Evolutionary conservation across 2,329 filamentous ascomycete species (phyloP).

Genomic region (Fusarium sp.): DNA sequence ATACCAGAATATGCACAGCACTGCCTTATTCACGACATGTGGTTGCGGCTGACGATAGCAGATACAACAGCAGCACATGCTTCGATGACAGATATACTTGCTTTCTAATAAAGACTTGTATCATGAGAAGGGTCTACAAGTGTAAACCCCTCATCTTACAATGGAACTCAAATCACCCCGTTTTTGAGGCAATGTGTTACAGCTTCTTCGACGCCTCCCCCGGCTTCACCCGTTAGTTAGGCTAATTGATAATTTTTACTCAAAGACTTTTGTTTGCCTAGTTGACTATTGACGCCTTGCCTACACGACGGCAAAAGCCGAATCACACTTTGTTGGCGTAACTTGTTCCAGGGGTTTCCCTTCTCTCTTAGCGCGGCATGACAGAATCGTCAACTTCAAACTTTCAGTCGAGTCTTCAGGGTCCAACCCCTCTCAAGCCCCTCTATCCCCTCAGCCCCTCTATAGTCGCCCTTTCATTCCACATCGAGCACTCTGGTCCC

Average conservation of each 20-base stretch:
- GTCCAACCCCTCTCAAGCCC: conserved; percentile 27
- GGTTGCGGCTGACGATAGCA: not conserved
- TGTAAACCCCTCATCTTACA: conserved; percentile 2
- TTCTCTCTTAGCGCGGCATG: conserved; percentile 18
- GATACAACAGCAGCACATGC: not conserved
- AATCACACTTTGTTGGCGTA: conserved; percentile 6
- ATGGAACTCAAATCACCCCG: not conserved
- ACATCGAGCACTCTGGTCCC: not conserved
- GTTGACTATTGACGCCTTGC: conserved; percentile 12
- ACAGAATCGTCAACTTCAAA: conserved; percentile 12
- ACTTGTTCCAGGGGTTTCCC: conserved; percentile 30
- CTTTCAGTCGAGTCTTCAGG: conserved; percentile 13
- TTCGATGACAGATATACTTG: conserved; percentile 5
- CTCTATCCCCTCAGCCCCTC: conserved; percentile 28
- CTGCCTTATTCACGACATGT: not conserved
- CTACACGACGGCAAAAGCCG: conserved; percentile 3
- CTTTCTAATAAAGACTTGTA: not conserved
- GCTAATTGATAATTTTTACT: not conserved
- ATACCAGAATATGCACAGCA: conserved; percentile 1
- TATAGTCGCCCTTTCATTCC: conserved; percentile 15
- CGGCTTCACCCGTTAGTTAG: conserved; percentile 13
- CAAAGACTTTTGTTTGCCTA: conserved; percentile 15
- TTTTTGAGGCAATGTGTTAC: conserved; percentile 19
- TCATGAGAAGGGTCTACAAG: not conserved
- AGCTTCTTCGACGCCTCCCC: conserved; percentile 6